Evolutionary conservation across 2,329 filamentous ascomycete genomes (phyloP).

Genomic region (Neophaeococcomyces aloes): DNA sequence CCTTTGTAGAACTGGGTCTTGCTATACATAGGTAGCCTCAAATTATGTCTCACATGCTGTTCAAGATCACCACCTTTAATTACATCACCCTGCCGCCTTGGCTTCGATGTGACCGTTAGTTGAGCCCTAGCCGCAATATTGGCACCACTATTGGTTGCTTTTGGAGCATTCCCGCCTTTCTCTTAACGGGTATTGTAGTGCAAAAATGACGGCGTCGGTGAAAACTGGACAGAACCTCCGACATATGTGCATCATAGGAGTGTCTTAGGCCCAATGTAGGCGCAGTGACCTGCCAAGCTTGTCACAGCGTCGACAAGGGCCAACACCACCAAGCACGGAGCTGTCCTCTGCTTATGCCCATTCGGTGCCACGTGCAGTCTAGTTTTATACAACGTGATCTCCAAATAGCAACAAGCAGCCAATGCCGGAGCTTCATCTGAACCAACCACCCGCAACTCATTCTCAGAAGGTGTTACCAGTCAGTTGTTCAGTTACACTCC

Average conservation of each 20-base stretch:
- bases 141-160: conserved; percentile 4
- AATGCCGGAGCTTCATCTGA: conserved; percentile 3
- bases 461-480: not conserved
- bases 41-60: conserved; percentile 1
- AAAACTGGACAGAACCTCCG: conserved; percentile 1
- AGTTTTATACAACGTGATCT: conserved; percentile 4
- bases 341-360: conserved; percentile 3
- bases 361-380: conserved; percentile 6
- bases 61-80: not conserved
- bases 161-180: not conserved
- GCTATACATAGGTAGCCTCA: not conserved
- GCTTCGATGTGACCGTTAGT: not conserved
- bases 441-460: not conserved
- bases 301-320: not conserved
- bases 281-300: not conserved
- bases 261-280: not conserved
- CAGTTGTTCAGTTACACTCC: not conserved
- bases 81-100: conserved; percentile 4
- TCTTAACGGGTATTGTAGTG: not conserved
- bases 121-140: not conserved
- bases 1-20: no score
- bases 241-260: not conserved
- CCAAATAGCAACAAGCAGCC: conserved; percentile 5
- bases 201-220: not conserved
- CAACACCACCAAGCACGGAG: not conserved